Evolutionary conservation across 1,284 basidiomycete species (phyloP).

Genomic region (Cutaneotrichosporon mucoides): DNA sequence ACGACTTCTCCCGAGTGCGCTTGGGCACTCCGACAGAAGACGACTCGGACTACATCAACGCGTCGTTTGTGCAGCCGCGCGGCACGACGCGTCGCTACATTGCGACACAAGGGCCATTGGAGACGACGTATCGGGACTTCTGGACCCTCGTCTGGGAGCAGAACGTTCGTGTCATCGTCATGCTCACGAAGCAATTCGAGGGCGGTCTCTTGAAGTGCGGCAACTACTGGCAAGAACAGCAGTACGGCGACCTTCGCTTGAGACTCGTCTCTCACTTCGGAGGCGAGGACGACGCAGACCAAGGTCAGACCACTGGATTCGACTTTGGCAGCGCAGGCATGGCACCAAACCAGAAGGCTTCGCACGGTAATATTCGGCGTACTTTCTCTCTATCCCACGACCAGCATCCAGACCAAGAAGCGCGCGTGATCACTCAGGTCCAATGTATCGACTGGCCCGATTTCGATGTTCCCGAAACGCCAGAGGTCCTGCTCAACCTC

Average conservation of each 20-base stretch:
- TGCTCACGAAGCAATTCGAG: slow-evolving; percentile 89
- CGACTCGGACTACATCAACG: slow-evolving; percentile 87
- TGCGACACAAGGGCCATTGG: slow-evolving; percentile 91
- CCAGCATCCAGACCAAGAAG: slow-evolving; percentile 57
- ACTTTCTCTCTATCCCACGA: slow-evolving; percentile 65
- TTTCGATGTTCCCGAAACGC: slow-evolving; percentile 82
- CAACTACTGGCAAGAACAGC: slow-evolving; percentile 74
- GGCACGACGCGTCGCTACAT: slow-evolving; percentile 80
- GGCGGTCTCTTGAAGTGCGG: slow-evolving; percentile 86
- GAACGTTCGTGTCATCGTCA: slow-evolving; percentile 55
- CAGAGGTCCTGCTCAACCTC: slow-evolving; percentile 66
- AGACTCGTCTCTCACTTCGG: slow-evolving; percentile 62
- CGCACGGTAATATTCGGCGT: slow-evolving; percentile 56
- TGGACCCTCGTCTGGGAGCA: slow-evolving; percentile 70
- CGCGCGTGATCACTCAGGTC: slow-evolving; percentile 62
- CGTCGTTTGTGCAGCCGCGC: slow-evolving; percentile 80
- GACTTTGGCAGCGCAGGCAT: slow-evolving; percentile 40
- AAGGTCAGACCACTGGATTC: slow-evolving; percentile 39
- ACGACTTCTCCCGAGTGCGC: slow-evolving; percentile 70
- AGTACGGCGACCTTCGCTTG: slow-evolving; percentile 67
- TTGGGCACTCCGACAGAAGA: slow-evolving; percentile 55
- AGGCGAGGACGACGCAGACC: slow-evolving; percentile 42
- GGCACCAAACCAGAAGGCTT: background rate
- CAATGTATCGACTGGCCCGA: slow-evolving; percentile 93
- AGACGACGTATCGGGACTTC: slow-evolving; percentile 85